Base-by-base conservation (phyloP, 83 land plant species). In the Picea mariana region DNA sequence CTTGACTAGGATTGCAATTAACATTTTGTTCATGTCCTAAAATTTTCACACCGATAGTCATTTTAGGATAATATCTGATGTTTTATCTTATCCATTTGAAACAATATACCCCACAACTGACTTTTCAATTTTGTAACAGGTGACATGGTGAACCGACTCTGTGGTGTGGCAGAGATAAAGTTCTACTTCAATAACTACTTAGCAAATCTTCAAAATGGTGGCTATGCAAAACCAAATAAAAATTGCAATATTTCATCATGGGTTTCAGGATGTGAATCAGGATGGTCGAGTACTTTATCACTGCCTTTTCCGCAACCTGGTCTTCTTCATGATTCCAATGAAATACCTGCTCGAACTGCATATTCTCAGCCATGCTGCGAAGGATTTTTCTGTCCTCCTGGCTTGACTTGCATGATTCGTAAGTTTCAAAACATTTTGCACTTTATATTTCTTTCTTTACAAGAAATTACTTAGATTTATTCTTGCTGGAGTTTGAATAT, bases 361-460 rank as follows among this genome's bases (percentile, higher is more conserved):
- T 63, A 85, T 34, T 91, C 95, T 42, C 86, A 78, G 61, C 93
- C 98, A 65, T 96, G 98, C 67, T 96, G 98, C 81, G 90, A 80
- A 40, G 98, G 98, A 9, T 96, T 96, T 85, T 96, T 96, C 78
- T 96, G 98, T 78, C 98, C 98, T 67, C 91, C 81, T 55, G 98
- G 97, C 26, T 71, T 96, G 61, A 87, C 95, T 27, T 96, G 98
- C 88, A 96, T 96, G 98, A 96, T 96, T 47, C 97, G 97, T 96
- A 87, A 90, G 97, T 90, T 67, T 47, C 13, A 24, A 61, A 58
- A 63, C 76, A 40, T 79, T 12, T 80, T 58, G 60, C 79, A 69
- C 67, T 61, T 34, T 81, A 67, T 60, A 59, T 12, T 42, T 24
- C 0, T 11, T 79, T 73, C 26, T 0, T 23, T 44, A 15, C 7